Percentiles rank a stretch among this genome's conserved stretches.
phyloP scores from a whole-genome alignment of 225 moss, liverwort and hornwort species.

The Pleurozium schreberi region DNA sequence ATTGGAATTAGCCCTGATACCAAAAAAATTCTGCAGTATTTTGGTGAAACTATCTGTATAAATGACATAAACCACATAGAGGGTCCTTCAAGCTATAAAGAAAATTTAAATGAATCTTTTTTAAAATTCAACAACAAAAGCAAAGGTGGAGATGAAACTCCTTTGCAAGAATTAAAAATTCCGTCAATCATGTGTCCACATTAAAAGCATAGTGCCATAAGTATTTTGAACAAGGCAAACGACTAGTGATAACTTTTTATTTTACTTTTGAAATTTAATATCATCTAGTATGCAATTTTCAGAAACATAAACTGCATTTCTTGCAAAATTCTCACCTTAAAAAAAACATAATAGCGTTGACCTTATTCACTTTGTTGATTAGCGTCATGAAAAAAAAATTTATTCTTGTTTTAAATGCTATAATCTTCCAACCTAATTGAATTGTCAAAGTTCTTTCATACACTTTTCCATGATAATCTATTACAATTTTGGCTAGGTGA shows the following conservation, averaged over 20 bases:
- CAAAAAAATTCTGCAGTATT: too few relatives aligned
- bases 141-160: background rate
- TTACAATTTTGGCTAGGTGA: too few relatives aligned
- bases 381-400: accelerated
- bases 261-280: background rate
- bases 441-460: too few relatives aligned
- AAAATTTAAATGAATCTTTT: background rate
- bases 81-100: background rate
- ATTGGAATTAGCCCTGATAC: too few relatives aligned
- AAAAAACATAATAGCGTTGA: background rate
- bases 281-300: background rate
- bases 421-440: background rate
- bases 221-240: background rate
- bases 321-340: background rate
- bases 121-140: background rate
- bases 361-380: background rate
- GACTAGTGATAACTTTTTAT: accelerated
- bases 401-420: background rate
- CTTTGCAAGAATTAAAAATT: background rate
- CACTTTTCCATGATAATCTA: too few relatives aligned
- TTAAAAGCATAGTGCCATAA: background rate
- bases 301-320: background rate
- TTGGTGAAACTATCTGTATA: too few relatives aligned
- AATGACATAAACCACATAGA: background rate
- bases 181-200: background rate